These are phyloP conservation scores for Cercospora nicotianae DNA, from an alignment of 2,329 filamentous ascomycete species.

Conservation along the genomic window DNA sequence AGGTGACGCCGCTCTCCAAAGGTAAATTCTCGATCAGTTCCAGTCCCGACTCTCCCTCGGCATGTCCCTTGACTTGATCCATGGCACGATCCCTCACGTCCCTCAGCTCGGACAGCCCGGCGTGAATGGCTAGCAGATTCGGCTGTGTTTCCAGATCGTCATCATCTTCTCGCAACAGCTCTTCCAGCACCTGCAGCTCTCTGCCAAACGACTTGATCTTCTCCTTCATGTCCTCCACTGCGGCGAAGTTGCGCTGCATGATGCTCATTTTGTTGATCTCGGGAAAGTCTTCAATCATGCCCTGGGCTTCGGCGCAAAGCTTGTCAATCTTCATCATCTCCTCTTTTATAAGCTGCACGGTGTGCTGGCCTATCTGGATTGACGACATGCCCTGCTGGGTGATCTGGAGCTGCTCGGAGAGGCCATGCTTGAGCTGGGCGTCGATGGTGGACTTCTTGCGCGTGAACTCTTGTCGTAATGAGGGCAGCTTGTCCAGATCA, in stretches of 20 bases:
- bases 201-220: constrained; percentile 86
- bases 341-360: constrained; percentile 89
- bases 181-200: constrained; percentile 72
- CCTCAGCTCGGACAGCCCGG: constrained; percentile 84
- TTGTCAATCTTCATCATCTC: constrained; percentile 99
- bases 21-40: constrained; percentile 76
- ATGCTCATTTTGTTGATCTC: constrained; percentile 90
- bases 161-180: constrained; percentile 79
- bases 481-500: constrained; percentile 92
- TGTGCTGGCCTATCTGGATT: constrained; percentile 85
- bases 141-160: constrained; percentile 85
- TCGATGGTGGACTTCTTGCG: constrained; percentile 93
- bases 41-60: constrained; percentile 89
- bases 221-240: constrained; percentile 87
- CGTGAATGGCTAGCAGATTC: constrained; percentile 85
- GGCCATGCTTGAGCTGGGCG: constrained; percentile 80
- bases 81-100: constrained; percentile 96
- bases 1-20: constrained; percentile 68
- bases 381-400: constrained; percentile 91
- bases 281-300: constrained; percentile 94
- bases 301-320: constrained; percentile 93
- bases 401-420: constrained; percentile 89
- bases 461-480: constrained; percentile 85
- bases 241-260: constrained; percentile 93
- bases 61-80: constrained; percentile 75